Evolutionary conservation across 495 filamentous ascomycete species (phyloP).

Genomic region (Chlorociboria aeruginascens): DNA sequence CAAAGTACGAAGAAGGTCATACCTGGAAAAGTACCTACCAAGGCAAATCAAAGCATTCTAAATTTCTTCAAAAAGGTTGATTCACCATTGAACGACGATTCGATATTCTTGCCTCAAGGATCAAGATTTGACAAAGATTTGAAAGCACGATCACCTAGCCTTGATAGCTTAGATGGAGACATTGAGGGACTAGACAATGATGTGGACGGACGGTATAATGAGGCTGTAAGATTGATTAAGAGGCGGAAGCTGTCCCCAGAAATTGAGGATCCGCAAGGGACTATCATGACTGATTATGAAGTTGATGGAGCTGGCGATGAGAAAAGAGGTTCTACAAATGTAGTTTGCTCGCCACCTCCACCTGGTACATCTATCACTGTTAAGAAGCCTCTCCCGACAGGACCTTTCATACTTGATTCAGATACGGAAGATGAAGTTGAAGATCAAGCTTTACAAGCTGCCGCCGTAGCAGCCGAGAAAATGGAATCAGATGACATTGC

Average conservation of each 20-base stretch:
- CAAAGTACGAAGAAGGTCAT: slow-evolving; percentile 9
- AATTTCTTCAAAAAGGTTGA: slow-evolving; percentile 73
- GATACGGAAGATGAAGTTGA: slow-evolving; percentile 14
- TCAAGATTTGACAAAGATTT: slow-evolving; percentile 18
- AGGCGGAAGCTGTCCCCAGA: slow-evolving; percentile 22
- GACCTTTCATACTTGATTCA: slow-evolving; percentile 22
- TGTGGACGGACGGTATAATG: slow-evolving; percentile 36
- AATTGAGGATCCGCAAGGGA: not conserved
- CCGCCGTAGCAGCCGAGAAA: not conserved
- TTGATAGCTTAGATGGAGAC: slow-evolving; percentile 11
- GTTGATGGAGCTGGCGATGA: not conserved
- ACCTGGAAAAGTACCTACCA: not conserved
- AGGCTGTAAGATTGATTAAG: slow-evolving; percentile 32
- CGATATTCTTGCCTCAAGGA: slow-evolving; percentile 25
- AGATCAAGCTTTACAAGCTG: not conserved
- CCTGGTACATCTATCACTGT: slow-evolving; percentile 14
- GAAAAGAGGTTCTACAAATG: not conserved
- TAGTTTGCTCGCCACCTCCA: slow-evolving; percentile 7
- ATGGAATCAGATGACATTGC: slow-evolving; percentile 1
- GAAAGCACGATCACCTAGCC: slow-evolving; percentile 9
- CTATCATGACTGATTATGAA: not conserved
- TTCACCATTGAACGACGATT: slow-evolving; percentile 20
- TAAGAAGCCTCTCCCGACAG: slow-evolving; percentile 29
- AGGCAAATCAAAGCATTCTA: slow-evolving; percentile 59
- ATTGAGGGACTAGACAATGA: slow-evolving; percentile 30